Conservation (phyloP, 371 early-diverging fungal species). For the Vairimorpha necatrix region DNA sequence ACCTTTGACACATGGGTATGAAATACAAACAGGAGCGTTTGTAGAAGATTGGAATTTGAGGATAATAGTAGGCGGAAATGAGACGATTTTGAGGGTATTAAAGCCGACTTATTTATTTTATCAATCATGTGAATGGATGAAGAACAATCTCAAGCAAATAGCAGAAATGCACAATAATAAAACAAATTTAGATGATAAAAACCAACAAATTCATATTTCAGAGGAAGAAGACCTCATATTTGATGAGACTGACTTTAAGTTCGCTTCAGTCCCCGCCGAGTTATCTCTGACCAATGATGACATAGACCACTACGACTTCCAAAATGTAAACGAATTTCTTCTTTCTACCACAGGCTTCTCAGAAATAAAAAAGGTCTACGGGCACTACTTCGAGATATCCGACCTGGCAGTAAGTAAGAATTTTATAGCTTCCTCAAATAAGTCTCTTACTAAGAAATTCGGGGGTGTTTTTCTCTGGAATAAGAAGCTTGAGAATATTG, state of each 20-base stretch:
- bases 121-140: slow-evolving; percentile 11
- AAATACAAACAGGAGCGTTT: slow-evolving; percentile 37
- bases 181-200: not conserved
- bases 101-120: slow-evolving; percentile 46
- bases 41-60: slow-evolving; percentile 2
- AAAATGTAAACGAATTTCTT: slow-evolving; percentile 33
- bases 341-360: slow-evolving; percentile 40
- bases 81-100: slow-evolving; percentile 51
- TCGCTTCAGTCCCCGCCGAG: slow-evolving; percentile 46
- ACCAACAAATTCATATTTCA: not conserved
- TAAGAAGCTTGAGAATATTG: slow-evolving; percentile 21
- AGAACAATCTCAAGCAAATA: not conserved
- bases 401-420: slow-evolving; percentile 37
- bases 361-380: slow-evolving; percentile 57
- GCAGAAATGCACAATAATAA: no score
- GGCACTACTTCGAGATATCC: slow-evolving; percentile 54
- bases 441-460: slow-evolving; percentile 30
- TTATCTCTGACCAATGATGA: slow-evolving; percentile 52
- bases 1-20: slow-evolving; percentile 53
- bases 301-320: slow-evolving; percentile 14
- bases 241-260: slow-evolving; percentile 11
- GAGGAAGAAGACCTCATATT: not conserved
- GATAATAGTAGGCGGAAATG: slow-evolving; percentile 41
- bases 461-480: slow-evolving; percentile 59
- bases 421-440: slow-evolving; percentile 48